Evolutionary conservation across 192 early-diverging fungal species (phyloP).

Genomic region (Rhizophagus prolifer): DNA sequence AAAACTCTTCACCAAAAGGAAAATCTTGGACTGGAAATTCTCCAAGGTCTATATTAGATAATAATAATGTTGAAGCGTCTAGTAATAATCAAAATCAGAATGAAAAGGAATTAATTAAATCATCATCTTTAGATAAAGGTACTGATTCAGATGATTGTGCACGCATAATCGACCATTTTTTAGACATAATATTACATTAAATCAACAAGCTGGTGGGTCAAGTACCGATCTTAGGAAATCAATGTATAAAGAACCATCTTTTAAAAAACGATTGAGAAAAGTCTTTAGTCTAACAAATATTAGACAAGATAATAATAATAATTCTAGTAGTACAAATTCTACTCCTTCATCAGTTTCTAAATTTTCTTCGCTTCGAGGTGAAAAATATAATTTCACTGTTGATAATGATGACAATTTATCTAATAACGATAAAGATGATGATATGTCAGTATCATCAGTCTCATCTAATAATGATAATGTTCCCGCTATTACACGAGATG

Average conservation of each 20-base stretch:
- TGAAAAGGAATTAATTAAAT: neutral
- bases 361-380: neutral
- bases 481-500: neutral
- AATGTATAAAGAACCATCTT: constrained; percentile 14
- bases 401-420: neutral
- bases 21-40: neutral
- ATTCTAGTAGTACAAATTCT: neutral
- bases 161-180: neutral
- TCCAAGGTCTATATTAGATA: neutral
- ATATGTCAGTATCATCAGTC: neutral
- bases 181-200: neutral
- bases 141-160: neutral
- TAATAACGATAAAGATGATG: neutral
- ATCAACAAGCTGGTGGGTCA: neutral
- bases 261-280: neutral
- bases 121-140: neutral
- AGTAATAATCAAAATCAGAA: neutral
- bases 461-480: neutral
- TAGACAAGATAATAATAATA: constrained; percentile 5
- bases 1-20: neutral
- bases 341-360: neutral
- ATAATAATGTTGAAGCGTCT: neutral
- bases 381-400: neutral
- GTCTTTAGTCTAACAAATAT: constrained; percentile 21
- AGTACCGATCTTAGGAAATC: constrained; percentile 13